Evolutionary conservation across 306 rosid species (phyloP), one percentile per base, ranked within the genome.

Genomic region (Potentilla sterilis): DNA sequence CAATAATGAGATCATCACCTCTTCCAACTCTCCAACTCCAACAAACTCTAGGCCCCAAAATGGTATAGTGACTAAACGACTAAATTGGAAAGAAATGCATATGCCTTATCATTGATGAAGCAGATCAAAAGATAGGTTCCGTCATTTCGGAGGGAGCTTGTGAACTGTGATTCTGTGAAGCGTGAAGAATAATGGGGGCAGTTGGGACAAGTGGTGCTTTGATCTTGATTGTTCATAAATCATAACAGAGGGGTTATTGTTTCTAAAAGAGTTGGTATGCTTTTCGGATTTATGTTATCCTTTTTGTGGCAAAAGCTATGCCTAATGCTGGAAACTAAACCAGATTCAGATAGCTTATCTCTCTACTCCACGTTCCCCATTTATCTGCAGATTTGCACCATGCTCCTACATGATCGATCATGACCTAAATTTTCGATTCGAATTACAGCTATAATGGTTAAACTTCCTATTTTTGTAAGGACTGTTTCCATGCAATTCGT

Each of bases 11-110:
- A 71, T 42, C 67, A 65, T 14, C 72, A 7, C 54, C 65, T 18
- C 42, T 68, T 78, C 80, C 86, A 55, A 82, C 80, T 46, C 72
- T 78, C 80, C 86, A 55, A 82, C 80, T 46, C 72, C 78, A 70
- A 48, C 35, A 78, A 52, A 35, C 21, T 38, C 18, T 2, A 46
- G 61, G 72, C 3, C 13, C 52, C 77, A 37, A 16, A 43, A 12
- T 59, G 69, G 77, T 4, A 16, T 24, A 74, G 44, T 2, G 42
- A 24, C 15, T 9, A 12, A 57, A 43, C 69, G 43, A 74, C 58
- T 3, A 28, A 28, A 16, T 11, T 43, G 69, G 59, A 32, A 59
- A 74, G 0, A 3, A 16, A 15, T 34, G 0, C 19, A 32, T 14
- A 14, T 16, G 18, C 44, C 5, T 63, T 63, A 35, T 15, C n/a